A percentile compares a stretch with the other conserved stretches of the same genome.
Evolutionary conservation across 495 filamentous ascomycete species (phyloP).

Genomic region (Achaetomiella virescens): DNA sequence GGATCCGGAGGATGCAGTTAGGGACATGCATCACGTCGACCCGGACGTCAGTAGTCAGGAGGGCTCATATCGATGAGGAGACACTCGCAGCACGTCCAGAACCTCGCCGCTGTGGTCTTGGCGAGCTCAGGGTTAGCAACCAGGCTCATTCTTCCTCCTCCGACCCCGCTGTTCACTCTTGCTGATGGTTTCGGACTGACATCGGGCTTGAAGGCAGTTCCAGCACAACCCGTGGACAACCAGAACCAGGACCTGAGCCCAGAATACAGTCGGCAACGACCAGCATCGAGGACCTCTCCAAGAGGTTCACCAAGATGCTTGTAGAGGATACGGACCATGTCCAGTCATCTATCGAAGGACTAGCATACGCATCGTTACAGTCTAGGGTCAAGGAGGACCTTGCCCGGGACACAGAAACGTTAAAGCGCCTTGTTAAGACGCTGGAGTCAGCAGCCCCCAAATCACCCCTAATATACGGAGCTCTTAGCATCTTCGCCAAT

Average conservation of each 20-base stretch:
- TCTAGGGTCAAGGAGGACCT: conserved; percentile 77
- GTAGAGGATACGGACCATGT: conserved; percentile 51
- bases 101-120: conserved; percentile 77
- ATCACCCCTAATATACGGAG: conserved; percentile 74
- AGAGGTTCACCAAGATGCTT: conserved; percentile 73
- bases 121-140: conserved; percentile 57
- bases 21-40: conserved; percentile 35
- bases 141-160: conserved; percentile 10
- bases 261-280: conserved; percentile 45
- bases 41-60: conserved; percentile 32
- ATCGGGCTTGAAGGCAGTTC: conserved; percentile 46
- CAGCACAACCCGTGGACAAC: conserved; percentile 31
- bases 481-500: conserved; percentile 74
- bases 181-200: conserved; percentile 41
- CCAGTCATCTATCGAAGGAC: conserved; percentile 76
- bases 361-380: conserved; percentile 83
- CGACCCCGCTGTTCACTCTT: conserved; percentile 9
- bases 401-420: conserved; percentile 55
- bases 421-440: conserved; percentile 58
- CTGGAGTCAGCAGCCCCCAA: conserved; percentile 55
- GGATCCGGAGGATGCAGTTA: conserved; percentile 55
- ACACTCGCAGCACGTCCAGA: conserved; percentile 47
- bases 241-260: conserved; percentile 36
- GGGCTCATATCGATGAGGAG: conserved; percentile 43
- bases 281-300: conserved; percentile 64